Conservation (phyloP, 768 basidiomycete genomes). For the Termitomyces sp. region DNA sequence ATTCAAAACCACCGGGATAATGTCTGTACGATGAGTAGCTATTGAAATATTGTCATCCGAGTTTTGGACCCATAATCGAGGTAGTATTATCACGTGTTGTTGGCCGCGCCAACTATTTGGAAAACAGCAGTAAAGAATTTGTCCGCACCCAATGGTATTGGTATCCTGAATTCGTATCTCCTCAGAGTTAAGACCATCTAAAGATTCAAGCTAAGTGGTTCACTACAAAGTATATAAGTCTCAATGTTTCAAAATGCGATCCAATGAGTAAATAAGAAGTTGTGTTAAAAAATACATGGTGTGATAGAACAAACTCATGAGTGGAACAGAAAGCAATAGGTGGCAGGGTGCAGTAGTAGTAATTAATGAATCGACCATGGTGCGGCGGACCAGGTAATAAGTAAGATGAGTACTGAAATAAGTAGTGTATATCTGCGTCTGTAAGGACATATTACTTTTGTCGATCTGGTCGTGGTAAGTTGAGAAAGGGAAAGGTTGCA, state of each 20-base stretch:
- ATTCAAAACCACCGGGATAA: no score
- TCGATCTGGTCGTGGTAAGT: neutral
- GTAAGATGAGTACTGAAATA: neutral
- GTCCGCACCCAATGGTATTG: no score
- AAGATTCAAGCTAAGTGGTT: neutral
- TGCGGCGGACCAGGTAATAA: neutral
- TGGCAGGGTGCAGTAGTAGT: neutral
- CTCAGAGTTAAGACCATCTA: no score
- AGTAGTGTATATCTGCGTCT: constrained; percentile 1
- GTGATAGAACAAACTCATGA: neutral
- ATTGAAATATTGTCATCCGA: no score
- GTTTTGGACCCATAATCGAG: no score
- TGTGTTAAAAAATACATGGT: neutral
- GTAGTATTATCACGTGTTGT: no score
- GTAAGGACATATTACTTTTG: neutral
- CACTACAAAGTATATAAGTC: neutral
- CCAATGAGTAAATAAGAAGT: neutral
- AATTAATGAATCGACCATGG: constrained; percentile 1
- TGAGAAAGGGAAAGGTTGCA: neutral
- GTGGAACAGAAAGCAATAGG: neutral
- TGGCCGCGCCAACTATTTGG: no score
- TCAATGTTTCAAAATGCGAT: neutral
- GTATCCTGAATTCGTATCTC: no score
- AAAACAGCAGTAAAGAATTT: no score
- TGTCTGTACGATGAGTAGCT: no score